Evolutionary conservation across 495 filamentous ascomycete genomes (phyloP), one percentile per base, ranked within the genome.

Genomic region (Parathielavia hyrcaniae): DNA sequence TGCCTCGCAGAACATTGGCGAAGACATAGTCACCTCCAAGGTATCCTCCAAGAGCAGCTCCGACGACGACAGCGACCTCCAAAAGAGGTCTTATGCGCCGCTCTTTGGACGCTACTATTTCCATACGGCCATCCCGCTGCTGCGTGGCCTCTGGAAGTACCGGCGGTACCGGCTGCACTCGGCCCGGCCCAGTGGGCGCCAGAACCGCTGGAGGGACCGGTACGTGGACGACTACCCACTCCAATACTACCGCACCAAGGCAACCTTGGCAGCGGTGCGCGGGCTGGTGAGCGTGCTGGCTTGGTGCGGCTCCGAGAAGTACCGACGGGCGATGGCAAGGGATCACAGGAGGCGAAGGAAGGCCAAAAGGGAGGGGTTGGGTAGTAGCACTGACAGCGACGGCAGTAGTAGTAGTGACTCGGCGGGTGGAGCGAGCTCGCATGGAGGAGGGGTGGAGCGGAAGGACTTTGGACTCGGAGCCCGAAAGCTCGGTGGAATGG

Each of bases 151-250:
- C 0, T 63, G 61, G 61, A 17, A 19, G 14, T 50, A 53, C n/a
- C 47, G 39, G 2, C 35, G n/a, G 7, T 63, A 63, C 19, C 53
- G 53, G 6, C 39, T n/a, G 4, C 23, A 30, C 1, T 22, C 43
- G 2, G 17, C 38, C 10, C 39, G 50, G 6, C 43, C 3, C 26
- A 6, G 26, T 6, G 26, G 44, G 13, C 46, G 30, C 5, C 26
- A 58, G 11, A 61, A 57, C 44, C 59, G 50, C 14, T 61, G 59
- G 59, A 53, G 41, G 8, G 59, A 61, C 26, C 40, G 41, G 1
- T 61, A 61, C n/a, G 35, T 57, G 14, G 38, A 13, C 4, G 54
- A 57, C 26, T 61, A 61, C 17, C 59, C 59, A 7, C 41, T 61
- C 12, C 48, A 14, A 5, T 23, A 46, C 38, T 55, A 34, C 20